Base-by-base conservation (phyloP, 192 early-diverging fungal genomes). In the Coemansia sp. region DNA sequence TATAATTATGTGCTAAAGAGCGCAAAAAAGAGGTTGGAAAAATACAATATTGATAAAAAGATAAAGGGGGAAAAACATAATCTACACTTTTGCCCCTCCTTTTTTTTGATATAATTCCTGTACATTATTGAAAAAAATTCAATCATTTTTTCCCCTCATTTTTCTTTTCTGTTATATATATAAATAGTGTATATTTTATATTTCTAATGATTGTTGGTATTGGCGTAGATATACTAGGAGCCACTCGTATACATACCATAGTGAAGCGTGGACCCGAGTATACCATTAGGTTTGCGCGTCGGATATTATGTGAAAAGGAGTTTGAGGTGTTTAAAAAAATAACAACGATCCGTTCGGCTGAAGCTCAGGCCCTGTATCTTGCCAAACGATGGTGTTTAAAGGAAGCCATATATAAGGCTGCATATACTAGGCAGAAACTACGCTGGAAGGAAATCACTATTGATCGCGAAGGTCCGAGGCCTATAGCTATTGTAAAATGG, bases 141-240 rank as follows among this genome's bases (percentile, higher is more conserved):
- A 15, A 37, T 3, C 3, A 15, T 37, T 37, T 37, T 37, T 37
- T 37, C 18, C 35, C 35, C 35, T 7, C 2, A 37, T 37, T 15
- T 37, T 37, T 37, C 35, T 5, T 15, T 17, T 5, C 35, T 37
- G 18, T 11, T 9, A 3, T 13, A 20, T 45, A 4, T 3, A 24
- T 3, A 46, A 20, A 46, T 46, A 8, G 14, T 29, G 4, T 39
- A 10, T 39, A 15, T 39, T 39, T 39, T 39, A 15, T 17, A n/a
- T 39, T 39, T 39, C 15, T 27, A 40, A 88, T 86, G 77, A 86
- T 94, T 9, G 17, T 92, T 6, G 89, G 91, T 0, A 76, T 92
- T 32, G 92, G 92, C 15, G 65, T 85, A 23, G 91, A 95, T 52
- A 83, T 92, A 27, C 56, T 91, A 19, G 83, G 83, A 46, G 37